Conservation (phyloP, 352 stramenopile genomes). For the Phytophthora macrochlamydospora region DNA sequence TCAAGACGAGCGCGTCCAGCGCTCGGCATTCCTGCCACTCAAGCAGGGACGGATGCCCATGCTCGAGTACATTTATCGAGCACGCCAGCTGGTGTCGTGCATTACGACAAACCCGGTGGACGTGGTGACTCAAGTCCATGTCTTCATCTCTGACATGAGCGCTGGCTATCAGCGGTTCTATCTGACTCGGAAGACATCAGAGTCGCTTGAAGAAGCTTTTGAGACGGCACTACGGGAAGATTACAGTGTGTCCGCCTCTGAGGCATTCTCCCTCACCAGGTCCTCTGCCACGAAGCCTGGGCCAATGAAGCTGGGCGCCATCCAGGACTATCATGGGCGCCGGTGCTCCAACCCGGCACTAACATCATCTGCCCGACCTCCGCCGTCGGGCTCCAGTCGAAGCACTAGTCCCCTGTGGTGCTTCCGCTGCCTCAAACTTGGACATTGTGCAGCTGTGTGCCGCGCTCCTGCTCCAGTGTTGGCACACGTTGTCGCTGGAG, state of each 20-base stretch:
- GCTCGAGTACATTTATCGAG: slow-evolving; percentile 1
- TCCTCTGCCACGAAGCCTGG: background rate
- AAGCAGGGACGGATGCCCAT: background rate
- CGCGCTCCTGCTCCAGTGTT: background rate
- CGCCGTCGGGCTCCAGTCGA: background rate
- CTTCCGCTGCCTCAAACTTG: background rate
- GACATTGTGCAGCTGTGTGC: background rate
- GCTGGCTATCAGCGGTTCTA: background rate
- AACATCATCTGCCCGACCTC: background rate
- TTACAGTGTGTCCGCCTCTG: background rate
- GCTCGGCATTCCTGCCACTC: background rate
- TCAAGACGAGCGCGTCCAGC: background rate
- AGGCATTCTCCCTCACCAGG: background rate
- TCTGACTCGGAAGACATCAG: background rate
- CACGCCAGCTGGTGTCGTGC: slow-evolving; percentile 1
- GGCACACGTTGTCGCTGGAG: background rate
- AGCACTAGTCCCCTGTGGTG: background rate
- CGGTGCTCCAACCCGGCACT: background rate
- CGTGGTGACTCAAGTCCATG: slow-evolving; percentile 5
- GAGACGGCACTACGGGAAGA: background rate
- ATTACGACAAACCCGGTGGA: slow-evolving; percentile 3
- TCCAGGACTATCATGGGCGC: background rate
- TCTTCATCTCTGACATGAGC: background rate
- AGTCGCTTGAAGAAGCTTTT: background rate
- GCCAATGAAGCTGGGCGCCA: background rate